Evolutionary conservation across 1,284 basidiomycete genomes (phyloP).

Genomic region (Schizophyllum amplum): DNA sequence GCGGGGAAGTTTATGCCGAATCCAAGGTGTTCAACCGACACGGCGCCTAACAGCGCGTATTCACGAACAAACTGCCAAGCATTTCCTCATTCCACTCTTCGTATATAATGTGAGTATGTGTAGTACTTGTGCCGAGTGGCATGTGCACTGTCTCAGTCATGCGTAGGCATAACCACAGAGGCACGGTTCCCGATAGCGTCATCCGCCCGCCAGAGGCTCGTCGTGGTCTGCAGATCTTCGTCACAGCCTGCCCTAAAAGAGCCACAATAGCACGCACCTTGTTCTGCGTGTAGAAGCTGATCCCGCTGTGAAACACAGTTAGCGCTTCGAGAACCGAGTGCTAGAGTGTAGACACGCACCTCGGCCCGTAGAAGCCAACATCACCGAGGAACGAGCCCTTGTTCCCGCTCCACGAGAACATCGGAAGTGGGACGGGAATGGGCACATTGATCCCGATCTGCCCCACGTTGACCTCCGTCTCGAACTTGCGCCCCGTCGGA

Average conservation of each 20-base stretch:
- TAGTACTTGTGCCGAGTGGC: too few species aligned
- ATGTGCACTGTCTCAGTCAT: too few species aligned
- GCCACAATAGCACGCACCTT: constrained; percentile 39
- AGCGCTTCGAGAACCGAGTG: neutral
- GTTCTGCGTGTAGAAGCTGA: constrained; percentile 89
- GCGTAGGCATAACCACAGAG: constrained; percentile 77
- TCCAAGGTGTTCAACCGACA: too few species aligned
- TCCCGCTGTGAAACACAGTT: constrained; percentile 39
- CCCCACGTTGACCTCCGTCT: constrained; percentile 83
- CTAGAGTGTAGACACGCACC: constrained; percentile 27
- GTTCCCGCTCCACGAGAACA: constrained; percentile 93
- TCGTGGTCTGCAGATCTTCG: constrained; percentile 51
- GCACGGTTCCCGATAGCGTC: constrained; percentile 74
- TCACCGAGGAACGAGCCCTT: constrained; percentile 81
- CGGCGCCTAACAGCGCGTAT: too few species aligned
- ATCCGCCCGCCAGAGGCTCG: constrained; percentile 76
- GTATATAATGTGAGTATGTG: too few species aligned
- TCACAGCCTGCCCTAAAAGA: neutral
- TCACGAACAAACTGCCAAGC: too few species aligned
- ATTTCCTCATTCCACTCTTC: too few species aligned
- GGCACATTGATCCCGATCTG: constrained; percentile 94
- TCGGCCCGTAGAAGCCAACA: constrained; percentile 84
- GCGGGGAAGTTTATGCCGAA: too few species aligned
- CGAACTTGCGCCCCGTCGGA: constrained; percentile 93
- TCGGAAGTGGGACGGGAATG: constrained; percentile 78